Evolutionary conservation across 176 grass and related monocot genomes (phyloP), one percentile per base, ranked within the genome.

Genomic region (Canna indica): DNA sequence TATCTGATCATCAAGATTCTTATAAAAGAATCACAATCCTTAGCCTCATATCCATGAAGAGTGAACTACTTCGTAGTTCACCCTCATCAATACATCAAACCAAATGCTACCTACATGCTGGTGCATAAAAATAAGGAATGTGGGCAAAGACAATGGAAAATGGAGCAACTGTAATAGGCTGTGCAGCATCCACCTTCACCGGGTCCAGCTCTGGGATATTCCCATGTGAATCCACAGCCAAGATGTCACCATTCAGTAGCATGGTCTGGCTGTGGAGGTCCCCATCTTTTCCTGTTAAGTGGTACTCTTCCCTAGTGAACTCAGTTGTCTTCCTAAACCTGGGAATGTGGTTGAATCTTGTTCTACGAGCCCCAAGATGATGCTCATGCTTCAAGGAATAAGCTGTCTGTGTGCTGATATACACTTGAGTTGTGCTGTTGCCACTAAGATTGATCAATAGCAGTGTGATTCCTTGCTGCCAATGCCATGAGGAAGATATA

Each of bases 401-500:
- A 0, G 13, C 14, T 0, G 50, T 67, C 59, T 59, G 56, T 26
- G 25, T 59, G 7, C 75, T 57, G 32, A 91, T 66, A 1, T 73
- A 72, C 17, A 87, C 75, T 8, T 79, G 76, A 11, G 72, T 53
- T 8, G 81, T 89, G 25, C 62, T 79, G 58, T 82, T 83, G 74
- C 81, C 77, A 16, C 80, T 86, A 33, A 96, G 83, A 79, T 92
- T 97, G 88, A 91, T 97, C 74, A 92, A 71, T 59, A 97, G 79
- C 15, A 96, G 69, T 60, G 93, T 96, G 56, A 90, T 75, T 20
- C 93, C 88, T 77, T 66, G 63, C 93, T 97, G 83, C 70, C 86
- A 65, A 47, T 28, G 22, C 6, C 11, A 48, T 3, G 9, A 25
- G 31, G 30, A 1, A 57, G 33, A 27, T 36, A 1, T 27, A 30